A percentile compares a stretch with the other conserved stretches of the same genome.
These are phyloP conservation scores for Phytophthora palmivora DNA, from an alignment of 352 stramenopile species.

Conservation along the genomic window DNA sequence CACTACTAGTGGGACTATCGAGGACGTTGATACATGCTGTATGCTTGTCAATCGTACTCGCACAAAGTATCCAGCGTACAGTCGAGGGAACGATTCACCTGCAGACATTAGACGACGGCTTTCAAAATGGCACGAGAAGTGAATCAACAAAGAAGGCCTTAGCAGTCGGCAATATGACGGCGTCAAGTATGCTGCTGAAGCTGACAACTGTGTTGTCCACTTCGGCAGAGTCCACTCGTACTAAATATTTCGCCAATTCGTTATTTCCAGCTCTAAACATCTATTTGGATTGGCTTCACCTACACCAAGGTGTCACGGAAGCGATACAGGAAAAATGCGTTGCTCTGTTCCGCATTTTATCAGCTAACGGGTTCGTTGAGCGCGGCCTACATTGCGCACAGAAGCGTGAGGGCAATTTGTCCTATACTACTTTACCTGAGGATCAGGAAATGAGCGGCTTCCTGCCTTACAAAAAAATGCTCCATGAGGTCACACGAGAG, in stretches of 20 bases:
- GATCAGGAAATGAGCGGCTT: conserved; percentile 53
- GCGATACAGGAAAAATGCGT: conserved; percentile 20
- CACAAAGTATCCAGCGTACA: conserved; percentile 32
- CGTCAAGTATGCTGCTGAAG: conserved; percentile 21
- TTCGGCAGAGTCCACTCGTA: conserved; percentile 24
- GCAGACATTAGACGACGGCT: conserved; percentile 13
- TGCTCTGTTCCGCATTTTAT: conserved; percentile 27
- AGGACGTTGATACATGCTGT: conserved; percentile 33
- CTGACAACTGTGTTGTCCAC: conserved; percentile 21
- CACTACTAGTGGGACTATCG: conserved; percentile 18
- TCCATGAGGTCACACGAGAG: conserved; percentile 8
- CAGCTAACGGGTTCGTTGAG: conserved; percentile 31
- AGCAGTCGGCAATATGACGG: conserved; percentile 10
- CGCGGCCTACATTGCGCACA: conserved; percentile 23
- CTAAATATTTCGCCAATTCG: conserved; percentile 43
- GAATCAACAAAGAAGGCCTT: conserved; percentile 10
- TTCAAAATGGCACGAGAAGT: conserved; percentile 4
- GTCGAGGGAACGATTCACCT: background rate
- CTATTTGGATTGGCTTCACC: conserved; percentile 51
- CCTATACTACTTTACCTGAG: conserved; percentile 37
- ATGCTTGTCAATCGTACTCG: conserved; percentile 41
- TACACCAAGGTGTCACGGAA: conserved; percentile 27
- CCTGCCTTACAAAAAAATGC: conserved; percentile 32
- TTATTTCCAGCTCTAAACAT: conserved; percentile 48
- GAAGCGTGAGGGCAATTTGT: conserved; percentile 25